Percentiles rank a stretch among this genome's conserved stretches.
Evolutionary conservation across 148 eudicot genomes (phyloP).

Genomic region (Vaccinium vitisidaea): DNA sequence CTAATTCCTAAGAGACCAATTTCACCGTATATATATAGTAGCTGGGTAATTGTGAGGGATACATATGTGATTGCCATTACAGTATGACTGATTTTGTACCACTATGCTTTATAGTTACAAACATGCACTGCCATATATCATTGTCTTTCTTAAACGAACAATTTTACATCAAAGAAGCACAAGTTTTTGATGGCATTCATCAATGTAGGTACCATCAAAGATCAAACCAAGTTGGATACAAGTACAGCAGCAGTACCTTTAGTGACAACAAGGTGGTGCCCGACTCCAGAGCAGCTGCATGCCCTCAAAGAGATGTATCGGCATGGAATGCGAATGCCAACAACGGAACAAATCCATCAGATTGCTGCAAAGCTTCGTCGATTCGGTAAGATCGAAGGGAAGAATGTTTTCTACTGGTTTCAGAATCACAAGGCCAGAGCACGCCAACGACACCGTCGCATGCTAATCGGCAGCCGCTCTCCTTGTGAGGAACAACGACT

Average conservation of each 20-base stretch:
- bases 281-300: conserved; percentile 46
- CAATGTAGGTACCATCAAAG: neutral
- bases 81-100: neutral
- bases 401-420: conserved; percentile 48
- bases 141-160: too few species aligned
- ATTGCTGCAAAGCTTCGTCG: conserved; percentile 31
- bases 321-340: conserved; percentile 36
- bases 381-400: conserved; percentile 40
- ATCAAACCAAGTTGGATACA: neutral
- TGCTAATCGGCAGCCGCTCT: neutral
- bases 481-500: neutral
- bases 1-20: neutral
- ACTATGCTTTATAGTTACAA: too few species aligned
- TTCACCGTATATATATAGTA: neutral
- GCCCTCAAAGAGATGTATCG: conserved; percentile 38
- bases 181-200: neutral
- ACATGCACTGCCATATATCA: too few species aligned
- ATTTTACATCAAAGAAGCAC: too few species aligned
- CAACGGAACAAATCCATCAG: conserved; percentile 35
- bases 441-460: conserved; percentile 28
- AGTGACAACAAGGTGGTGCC: conserved; percentile 36
- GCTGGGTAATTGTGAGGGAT: neutral
- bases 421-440: conserved; percentile 46
- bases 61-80: neutral
- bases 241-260: neutral